Evolutionary conservation across 345 rosid genomes (phyloP).

Genomic region (Euphorbia pulcherrima): DNA sequence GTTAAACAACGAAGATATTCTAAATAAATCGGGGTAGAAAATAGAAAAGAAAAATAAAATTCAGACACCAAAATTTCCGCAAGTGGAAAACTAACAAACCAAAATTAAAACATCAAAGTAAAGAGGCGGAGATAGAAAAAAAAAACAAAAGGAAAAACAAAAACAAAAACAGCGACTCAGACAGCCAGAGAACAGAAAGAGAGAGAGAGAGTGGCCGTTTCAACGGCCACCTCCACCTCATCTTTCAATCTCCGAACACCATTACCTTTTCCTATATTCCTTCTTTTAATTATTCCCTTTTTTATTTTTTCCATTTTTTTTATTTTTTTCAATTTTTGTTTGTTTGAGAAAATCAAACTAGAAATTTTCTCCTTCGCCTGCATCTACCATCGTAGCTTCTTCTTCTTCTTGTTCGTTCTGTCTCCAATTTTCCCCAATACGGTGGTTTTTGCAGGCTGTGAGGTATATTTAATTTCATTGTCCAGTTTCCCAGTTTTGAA

Average conservation of each 20-base stretch:
- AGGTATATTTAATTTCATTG: not conserved
- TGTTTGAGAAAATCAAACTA: constrained; percentile 12
- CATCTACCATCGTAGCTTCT: constrained; percentile 23
- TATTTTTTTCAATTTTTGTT: no score
- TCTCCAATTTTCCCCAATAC: not conserved
- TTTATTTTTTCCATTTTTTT: no score
- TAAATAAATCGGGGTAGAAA: no score
- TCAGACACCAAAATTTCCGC: not conserved
- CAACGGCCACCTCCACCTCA: constrained; percentile 44
- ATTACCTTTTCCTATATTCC: not conserved
- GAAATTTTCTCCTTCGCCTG: constrained; percentile 24
- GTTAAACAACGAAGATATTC: no score
- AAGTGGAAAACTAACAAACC: not conserved
- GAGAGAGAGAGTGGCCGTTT: constrained; percentile 36
- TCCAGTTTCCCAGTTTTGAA: not conserved
- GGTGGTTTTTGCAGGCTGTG: constrained; percentile 41
- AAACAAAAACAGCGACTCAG: not conserved
- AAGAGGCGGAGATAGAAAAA: not conserved
- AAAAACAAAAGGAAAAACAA: not conserved
- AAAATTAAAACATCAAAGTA: not conserved
- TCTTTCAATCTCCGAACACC: constrained; percentile 16
- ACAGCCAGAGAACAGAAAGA: not conserved
- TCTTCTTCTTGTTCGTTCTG: no score
- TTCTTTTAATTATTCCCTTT: no score
- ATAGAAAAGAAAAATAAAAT: no score